Percentiles rank a stretch among this genome's conserved stretches.
Conservation (phyloP, 129 eudicot species). For the Helianthus tuberosus region DNA sequence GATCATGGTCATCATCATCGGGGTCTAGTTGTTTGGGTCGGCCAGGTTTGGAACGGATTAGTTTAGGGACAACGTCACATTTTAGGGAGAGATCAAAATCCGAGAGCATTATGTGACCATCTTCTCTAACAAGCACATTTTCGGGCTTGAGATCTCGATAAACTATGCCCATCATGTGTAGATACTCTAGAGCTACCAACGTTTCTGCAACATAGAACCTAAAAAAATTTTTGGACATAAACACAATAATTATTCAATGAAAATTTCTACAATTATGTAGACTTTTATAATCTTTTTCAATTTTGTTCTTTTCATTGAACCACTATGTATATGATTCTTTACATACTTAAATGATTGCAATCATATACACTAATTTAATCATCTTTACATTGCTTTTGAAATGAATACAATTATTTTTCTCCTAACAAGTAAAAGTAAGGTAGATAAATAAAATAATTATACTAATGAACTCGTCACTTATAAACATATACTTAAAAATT, state of each 20-base stretch:
- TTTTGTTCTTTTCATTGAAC: too few species aligned
- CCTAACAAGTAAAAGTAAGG: too few species aligned
- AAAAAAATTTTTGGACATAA: slow-evolving; percentile 5
- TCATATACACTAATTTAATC: too few species aligned
- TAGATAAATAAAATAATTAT: too few species aligned
- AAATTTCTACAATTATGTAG: too few species aligned
- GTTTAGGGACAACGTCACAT: slow-evolving; percentile 68
- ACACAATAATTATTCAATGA: neutral
- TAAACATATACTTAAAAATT: too few species aligned
- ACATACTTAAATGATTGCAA: too few species aligned
- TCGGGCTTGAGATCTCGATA: slow-evolving; percentile 81
- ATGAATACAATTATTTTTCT: too few species aligned
- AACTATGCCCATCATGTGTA: slow-evolving; percentile 86
- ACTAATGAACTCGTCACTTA: too few species aligned
- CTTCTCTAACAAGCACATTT: slow-evolving; percentile 74
- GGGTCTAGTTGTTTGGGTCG: slow-evolving; percentile 2
- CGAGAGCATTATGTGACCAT: slow-evolving; percentile 82
- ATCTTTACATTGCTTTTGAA: too few species aligned
- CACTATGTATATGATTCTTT: too few species aligned
- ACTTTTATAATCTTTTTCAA: too few species aligned
- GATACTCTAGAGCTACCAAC: slow-evolving; percentile 70
- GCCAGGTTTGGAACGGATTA: slow-evolving; percentile 44
- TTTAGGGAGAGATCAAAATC: slow-evolving; percentile 77
- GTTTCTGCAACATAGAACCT: slow-evolving; percentile 81
- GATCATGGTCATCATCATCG: slow-evolving; percentile 8